Conservation (phyloP, 768 basidiomycete genomes). For the Mycena haematopus region DNA sequence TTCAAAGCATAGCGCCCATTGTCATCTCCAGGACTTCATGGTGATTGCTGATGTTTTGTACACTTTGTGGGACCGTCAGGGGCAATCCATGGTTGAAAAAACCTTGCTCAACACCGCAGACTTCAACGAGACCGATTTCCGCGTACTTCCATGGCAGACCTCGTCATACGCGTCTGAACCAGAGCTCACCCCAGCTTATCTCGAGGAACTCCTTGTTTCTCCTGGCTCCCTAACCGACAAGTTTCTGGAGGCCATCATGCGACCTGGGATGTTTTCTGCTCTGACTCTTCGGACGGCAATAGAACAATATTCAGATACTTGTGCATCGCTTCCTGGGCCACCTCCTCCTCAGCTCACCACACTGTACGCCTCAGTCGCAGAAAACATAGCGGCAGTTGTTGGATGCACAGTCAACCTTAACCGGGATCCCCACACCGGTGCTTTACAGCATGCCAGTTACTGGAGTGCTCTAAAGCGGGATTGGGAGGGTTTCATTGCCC, state of each 20-base stretch:
- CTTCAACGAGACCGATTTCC: slow-evolving; percentile 39
- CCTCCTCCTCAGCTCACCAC: slow-evolving; percentile 62
- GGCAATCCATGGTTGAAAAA: slow-evolving; percentile 71
- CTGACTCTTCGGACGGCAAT: slow-evolving; percentile 83
- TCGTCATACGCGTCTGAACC: slow-evolving; percentile 71
- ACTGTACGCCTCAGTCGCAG: slow-evolving; percentile 69
- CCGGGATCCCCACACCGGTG: slow-evolving; percentile 79
- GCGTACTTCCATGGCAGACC: slow-evolving; percentile 54
- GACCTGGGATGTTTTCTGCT: slow-evolving; percentile 87
- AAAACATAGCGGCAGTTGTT: slow-evolving; percentile 83
- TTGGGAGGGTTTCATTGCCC: slow-evolving; percentile 95
- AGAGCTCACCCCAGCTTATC: slow-evolving; percentile 83
- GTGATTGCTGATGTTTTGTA: slow-evolving; percentile 64
- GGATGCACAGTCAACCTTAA: slow-evolving; percentile 83
- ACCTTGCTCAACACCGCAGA: slow-evolving; percentile 52
- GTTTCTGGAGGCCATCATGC: slow-evolving; percentile 83
- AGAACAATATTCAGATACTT: slow-evolving; percentile 79
- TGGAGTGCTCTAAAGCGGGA: slow-evolving; percentile 88
- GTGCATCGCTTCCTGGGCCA: slow-evolving; percentile 68
- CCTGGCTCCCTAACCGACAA: slow-evolving; percentile 77
- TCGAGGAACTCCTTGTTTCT: slow-evolving; percentile 81
- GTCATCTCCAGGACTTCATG: slow-evolving; percentile 79
- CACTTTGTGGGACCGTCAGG: slow-evolving; percentile 83
- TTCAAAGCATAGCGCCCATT: slow-evolving; percentile 65
- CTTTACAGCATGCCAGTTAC: slow-evolving; percentile 77